Conservation (phyloP, 176 grass and related monocot species). For the Metroxylon sagu region DNA sequence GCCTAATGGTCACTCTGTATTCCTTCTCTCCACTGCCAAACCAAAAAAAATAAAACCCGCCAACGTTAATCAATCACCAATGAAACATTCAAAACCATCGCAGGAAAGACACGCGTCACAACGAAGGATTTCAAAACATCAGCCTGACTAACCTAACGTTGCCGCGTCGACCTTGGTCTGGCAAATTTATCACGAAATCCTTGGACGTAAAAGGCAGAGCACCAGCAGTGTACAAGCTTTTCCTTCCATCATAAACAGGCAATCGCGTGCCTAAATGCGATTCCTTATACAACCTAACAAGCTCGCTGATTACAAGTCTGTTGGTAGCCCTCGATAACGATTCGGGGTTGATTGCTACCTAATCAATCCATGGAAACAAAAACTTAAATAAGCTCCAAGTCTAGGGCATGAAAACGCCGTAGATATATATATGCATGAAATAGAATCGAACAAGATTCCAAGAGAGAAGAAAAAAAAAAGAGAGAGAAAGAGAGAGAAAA, state of each 20-base stretch:
- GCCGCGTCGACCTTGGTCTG: constrained; percentile 11
- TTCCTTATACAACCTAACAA: constrained; percentile 44
- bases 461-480: neutral
- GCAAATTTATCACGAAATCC: constrained; percentile 48
- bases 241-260: constrained; percentile 75
- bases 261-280: constrained; percentile 43
- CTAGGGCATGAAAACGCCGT: too few relatives aligned
- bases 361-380: neutral
- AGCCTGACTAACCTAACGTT: too few relatives aligned
- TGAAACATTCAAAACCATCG: too few relatives aligned
- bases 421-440: too few relatives aligned
- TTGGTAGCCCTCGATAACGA: constrained; percentile 56
- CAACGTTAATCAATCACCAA: too few relatives aligned
- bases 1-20: constrained; percentile 62
- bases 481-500: neutral
- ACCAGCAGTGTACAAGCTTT: constrained; percentile 87
- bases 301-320: constrained; percentile 51
- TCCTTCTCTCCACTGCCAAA: constrained; percentile 36
- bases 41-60: too few relatives aligned
- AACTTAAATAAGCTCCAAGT: too few relatives aligned
- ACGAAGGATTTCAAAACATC: too few relatives aligned
- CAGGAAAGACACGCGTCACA: too few relatives aligned
- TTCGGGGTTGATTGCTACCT: constrained; percentile 70
- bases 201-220: constrained; percentile 61
- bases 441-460: too few relatives aligned